Percentiles rank a stretch among this genome's conserved stretches.
Conservation (phyloP, 352 stramenopile genomes). For the Phytopythium cucurbitacearum region DNA sequence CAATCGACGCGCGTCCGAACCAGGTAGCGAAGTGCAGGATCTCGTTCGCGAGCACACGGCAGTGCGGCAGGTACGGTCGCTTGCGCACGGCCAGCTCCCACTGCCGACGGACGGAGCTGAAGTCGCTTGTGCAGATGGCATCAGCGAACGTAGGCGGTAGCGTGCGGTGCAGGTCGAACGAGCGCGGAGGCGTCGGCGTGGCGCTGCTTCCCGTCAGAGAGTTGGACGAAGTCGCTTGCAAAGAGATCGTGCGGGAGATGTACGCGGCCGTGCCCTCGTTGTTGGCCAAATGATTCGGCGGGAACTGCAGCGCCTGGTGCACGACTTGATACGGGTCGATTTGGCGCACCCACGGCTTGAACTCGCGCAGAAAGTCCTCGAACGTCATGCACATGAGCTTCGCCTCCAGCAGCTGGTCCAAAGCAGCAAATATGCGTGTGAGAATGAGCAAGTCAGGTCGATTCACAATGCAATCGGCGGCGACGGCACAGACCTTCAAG, state of each 20-base stretch:
- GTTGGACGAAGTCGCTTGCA: slow-evolving; percentile 15
- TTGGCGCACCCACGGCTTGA: slow-evolving; percentile 70
- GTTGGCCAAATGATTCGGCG: slow-evolving; percentile 36
- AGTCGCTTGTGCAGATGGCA: slow-evolving; percentile 35
- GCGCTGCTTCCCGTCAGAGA: slow-evolving; percentile 13
- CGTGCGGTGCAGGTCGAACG: slow-evolving; percentile 60
- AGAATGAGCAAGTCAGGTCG: not conserved
- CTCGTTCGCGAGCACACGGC: slow-evolving; percentile 65
- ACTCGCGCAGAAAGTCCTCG: slow-evolving; percentile 80
- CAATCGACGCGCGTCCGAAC: slow-evolving; percentile 53
- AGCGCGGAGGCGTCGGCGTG: slow-evolving; percentile 20
- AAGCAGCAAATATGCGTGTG: not conserved
- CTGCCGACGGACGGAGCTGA: slow-evolving; percentile 23
- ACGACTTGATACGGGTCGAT: slow-evolving; percentile 79
- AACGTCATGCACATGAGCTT: slow-evolving; percentile 84
- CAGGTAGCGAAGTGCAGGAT: slow-evolving; percentile 77
- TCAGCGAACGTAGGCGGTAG: slow-evolving; percentile 45
- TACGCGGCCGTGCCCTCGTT: slow-evolving; percentile 52
- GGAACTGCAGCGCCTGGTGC: slow-evolving; percentile 48
- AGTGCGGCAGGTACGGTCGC: slow-evolving; percentile 11
- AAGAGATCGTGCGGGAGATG: slow-evolving; percentile 48
- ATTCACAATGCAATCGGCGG: not conserved
- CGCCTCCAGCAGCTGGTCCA: slow-evolving; percentile 40
- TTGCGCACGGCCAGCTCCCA: slow-evolving; percentile 48
- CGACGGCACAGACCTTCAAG: slow-evolving; percentile 36